phyloP scores from a whole-genome alignment of 2,329 filamentous ascomycete species.

The Diaporthe ilicicola region DNA sequence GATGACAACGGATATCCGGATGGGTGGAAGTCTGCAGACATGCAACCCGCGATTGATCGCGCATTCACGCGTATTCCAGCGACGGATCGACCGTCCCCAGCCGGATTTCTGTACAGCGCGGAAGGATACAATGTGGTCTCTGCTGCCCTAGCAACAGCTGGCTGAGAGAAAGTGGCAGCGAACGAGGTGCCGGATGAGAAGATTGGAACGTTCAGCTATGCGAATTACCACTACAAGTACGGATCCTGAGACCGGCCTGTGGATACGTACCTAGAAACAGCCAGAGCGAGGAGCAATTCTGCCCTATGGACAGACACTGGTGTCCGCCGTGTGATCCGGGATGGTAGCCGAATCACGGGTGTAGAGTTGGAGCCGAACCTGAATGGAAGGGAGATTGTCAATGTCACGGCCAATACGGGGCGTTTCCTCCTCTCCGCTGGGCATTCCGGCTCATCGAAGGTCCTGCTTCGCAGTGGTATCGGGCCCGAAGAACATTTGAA shows the following conservation, averaged over 20 bases:
- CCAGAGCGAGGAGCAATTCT: conserved; percentile 66
- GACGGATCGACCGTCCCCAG: conserved; percentile 66
- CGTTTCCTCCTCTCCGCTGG: conserved; percentile 70
- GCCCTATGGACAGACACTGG: conserved; percentile 67
- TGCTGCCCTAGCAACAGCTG: conserved; percentile 60
- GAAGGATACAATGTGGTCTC: conserved; percentile 67
- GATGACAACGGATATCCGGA: conserved; percentile 71
- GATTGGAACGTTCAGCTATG: conserved; percentile 67
- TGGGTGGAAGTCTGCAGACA: conserved; percentile 71
- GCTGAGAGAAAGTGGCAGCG: conserved; percentile 67
- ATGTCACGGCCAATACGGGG: conserved; percentile 62
- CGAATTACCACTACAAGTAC: conserved; percentile 69
- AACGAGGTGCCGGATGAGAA: conserved; percentile 66
- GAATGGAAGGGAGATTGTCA: conserved; percentile 61
- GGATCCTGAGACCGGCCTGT: conserved; percentile 72
- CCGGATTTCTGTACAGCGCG: conserved; percentile 61
- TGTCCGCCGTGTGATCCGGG: conserved; percentile 68
- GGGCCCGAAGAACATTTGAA: conserved; percentile 64
- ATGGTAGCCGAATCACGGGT: conserved; percentile 65
- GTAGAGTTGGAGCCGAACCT: conserved; percentile 63
- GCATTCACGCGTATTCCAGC: conserved; percentile 71
- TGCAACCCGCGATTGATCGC: conserved; percentile 62
- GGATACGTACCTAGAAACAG: conserved; percentile 71
- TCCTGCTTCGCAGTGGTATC: conserved; percentile 71
- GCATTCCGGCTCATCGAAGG: conserved; percentile 68